A percentile compares a stretch with the other conserved stretches of the same genome.
phyloP scores from a whole-genome alignment of 2,329 filamentous ascomycete species.

The Phaeomoniella chlamydospora region DNA sequence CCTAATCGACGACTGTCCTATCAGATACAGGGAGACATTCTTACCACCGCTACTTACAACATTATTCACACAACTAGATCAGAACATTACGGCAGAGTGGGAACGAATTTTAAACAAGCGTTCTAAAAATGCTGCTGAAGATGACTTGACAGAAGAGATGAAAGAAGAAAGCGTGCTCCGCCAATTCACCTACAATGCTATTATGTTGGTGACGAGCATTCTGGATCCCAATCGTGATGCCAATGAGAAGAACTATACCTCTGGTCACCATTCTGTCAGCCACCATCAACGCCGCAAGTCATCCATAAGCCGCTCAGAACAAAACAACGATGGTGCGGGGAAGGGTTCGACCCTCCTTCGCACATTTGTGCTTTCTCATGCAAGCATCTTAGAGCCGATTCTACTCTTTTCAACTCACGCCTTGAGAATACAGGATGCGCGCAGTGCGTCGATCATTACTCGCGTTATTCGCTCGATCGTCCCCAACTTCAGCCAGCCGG shows the following conservation, averaged over 20 bases:
- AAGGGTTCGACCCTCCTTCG: slow-evolving; percentile 39
- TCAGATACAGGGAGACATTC: slow-evolving; percentile 62
- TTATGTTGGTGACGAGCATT: slow-evolving; percentile 81
- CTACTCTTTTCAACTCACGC: slow-evolving; percentile 85
- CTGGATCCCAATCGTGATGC: slow-evolving; percentile 57
- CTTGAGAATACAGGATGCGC: slow-evolving; percentile 75
- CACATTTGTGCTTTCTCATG: slow-evolving; percentile 67
- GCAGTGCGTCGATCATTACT: slow-evolving; percentile 74
- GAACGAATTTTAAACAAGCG: slow-evolving; percentile 46
- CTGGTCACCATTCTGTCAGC: slow-evolving; percentile 4
- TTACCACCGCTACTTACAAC: slow-evolving; percentile 69
- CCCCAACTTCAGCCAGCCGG: slow-evolving; percentile 52
- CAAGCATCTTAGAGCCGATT: slow-evolving; percentile 69
- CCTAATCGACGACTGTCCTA: slow-evolving; percentile 82
- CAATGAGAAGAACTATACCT: slow-evolving; percentile 28
- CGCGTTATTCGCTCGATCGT: slow-evolving; percentile 77
- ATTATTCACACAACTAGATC: slow-evolving; percentile 74
- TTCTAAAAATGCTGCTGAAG: slow-evolving; percentile 49
- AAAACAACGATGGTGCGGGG: slow-evolving; percentile 12
- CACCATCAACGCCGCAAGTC: slow-evolving; percentile 2
- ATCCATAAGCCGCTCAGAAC: background rate
- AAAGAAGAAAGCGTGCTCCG: slow-evolving; percentile 90
- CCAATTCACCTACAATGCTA: slow-evolving; percentile 81
- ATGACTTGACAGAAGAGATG: slow-evolving; percentile 89
- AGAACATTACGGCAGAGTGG: slow-evolving; percentile 82